Percentiles rank a stretch among this genome's conserved stretches.
phyloP scores from a whole-genome alignment of 306 rosid genomes.

The Senna siamea region DNA sequence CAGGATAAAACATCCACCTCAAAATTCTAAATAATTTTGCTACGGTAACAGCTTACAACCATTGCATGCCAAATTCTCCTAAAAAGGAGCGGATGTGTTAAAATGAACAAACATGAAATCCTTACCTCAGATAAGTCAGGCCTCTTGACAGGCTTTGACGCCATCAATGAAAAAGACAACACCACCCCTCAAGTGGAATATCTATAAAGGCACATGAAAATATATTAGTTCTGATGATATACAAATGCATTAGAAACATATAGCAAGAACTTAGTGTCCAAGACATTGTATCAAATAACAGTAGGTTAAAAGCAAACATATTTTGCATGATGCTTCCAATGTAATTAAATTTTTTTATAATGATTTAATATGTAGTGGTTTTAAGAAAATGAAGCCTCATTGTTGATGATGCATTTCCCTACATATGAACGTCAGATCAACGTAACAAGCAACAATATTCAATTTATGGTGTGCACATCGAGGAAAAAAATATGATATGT shows the following conservation, averaged over 20 bases:
- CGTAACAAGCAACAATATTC: constrained; percentile 32
- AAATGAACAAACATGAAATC: constrained; percentile 3
- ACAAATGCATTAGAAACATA: neutral
- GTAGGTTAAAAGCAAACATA: neutral
- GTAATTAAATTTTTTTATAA: constrained; percentile 16
- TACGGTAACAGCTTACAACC: neutral
- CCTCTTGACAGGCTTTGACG: constrained; percentile 52
- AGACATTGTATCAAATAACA: neutral
- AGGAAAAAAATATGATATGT: too few species aligned
- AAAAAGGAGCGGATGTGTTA: neutral
- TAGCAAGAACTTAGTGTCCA: neutral
- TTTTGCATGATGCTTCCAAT: neutral
- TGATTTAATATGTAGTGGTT: constrained; percentile 12
- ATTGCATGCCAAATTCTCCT: neutral
- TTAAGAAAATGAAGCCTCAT: neutral
- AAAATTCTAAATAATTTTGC: neutral
- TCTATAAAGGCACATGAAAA: constrained; percentile 43
- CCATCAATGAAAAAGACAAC: constrained; percentile 45
- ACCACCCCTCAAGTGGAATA: constrained; percentile 50
- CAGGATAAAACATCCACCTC: constrained; percentile 27
- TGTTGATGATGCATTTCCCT: constrained; percentile 26
- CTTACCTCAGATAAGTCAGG: constrained; percentile 55
- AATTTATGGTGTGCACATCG: constrained; percentile 33
- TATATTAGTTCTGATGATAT: neutral
- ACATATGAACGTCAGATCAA: constrained; percentile 26